Evolutionary conservation across 495 filamentous ascomycete genomes (phyloP), one percentile per base, ranked within the genome.

Genomic region (Echria macrotheca): DNA sequence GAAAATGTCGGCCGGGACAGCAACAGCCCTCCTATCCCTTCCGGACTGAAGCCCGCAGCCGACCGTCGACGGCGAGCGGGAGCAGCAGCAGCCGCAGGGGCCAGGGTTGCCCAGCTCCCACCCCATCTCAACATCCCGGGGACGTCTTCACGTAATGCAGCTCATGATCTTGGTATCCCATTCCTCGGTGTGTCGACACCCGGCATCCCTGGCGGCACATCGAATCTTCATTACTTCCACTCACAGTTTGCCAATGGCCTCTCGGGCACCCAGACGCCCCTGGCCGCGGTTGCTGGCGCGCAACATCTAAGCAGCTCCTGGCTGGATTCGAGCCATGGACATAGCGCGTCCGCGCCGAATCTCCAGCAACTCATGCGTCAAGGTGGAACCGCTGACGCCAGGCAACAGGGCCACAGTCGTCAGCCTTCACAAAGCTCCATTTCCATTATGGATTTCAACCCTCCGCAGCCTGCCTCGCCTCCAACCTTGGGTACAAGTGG

Each of bases 151-250:
- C 45, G 59, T 3, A 58, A 46, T 56, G 42, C 60, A 42, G 40
- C 55, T 56, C 68, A 65, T 45, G 81, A 86, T 55, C 57, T 82
- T 19, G 75, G 76, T 22, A 80, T 73, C 38, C 83, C 84, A 21
- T 84, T 87, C 52, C 68, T 85, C 10, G 79, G 85, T 35, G 75
- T 80, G 14, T 73, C 80, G 11, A 87, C 85, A 12, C 85, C 87
- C 2, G 87, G 86, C 2, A 87, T 95, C 44, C 85, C 87, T 1
- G 89, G 89, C 37, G 86, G 87, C 19, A 89, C 86, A 4, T 91
- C 90, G 3, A 95, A 91, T 57, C 75, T 96, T 19, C 84, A 86
- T 54, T 97, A 96, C 63, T 91, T 91, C 58, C 91, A 96, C 65
- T 81, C 89, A 1, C 86, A 88, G 19, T 80, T 95, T 21, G 81